Conservation (phyloP, 805 yeast genomes). For the Candida berthetii region DNA sequence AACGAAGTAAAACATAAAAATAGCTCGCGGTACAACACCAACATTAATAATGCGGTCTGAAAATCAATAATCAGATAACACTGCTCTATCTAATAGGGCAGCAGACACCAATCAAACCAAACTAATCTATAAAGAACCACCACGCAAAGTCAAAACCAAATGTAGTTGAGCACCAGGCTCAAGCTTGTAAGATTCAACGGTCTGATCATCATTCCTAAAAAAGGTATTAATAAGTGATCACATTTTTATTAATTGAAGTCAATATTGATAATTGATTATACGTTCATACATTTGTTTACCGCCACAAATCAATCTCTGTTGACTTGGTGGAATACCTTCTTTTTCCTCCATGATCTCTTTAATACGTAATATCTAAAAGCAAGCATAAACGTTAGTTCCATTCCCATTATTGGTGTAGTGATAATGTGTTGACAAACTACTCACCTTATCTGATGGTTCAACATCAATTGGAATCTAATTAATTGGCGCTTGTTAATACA, state of each 20-base stretch:
- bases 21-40: no score
- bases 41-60: no score
- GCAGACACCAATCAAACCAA: no score
- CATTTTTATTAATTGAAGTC: no score
- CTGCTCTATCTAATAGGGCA: no score
- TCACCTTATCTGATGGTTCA: slow-evolving; percentile 58
- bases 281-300: slow-evolving; percentile 82
- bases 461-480: slow-evolving; percentile 61
- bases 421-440: slow-evolving; percentile 13
- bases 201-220: slow-evolving; percentile 62
- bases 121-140: slow-evolving; percentile 53
- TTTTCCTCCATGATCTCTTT: slow-evolving; percentile 93
- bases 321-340: slow-evolving; percentile 96
- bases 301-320: slow-evolving; percentile 83
- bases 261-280: background rate
- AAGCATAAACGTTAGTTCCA: no score
- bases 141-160: slow-evolving; percentile 87
- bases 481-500: background rate
- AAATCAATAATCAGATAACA: no score
- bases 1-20: no score
- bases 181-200: slow-evolving; percentile 68
- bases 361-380: slow-evolving; percentile 57
- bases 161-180: slow-evolving; percentile 85
- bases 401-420: no score
- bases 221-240: background rate